A percentile compares a stretch with the other conserved stretches of the same genome.
Conservation (phyloP, 2,329 filamentous ascomycete genomes). For the Claviceps cyperi region DNA sequence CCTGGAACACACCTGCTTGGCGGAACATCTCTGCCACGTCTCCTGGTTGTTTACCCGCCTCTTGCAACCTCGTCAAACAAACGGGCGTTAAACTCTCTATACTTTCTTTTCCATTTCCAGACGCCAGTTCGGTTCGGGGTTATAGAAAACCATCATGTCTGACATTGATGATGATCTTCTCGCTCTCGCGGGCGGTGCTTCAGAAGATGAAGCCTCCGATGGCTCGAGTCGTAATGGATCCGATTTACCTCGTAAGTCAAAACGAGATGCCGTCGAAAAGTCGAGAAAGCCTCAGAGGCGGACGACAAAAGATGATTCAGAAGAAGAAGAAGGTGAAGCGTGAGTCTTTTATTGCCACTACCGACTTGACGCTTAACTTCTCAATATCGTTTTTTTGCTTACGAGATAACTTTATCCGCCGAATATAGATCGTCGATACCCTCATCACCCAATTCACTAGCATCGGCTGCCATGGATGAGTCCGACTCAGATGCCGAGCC, state of each 20-base stretch:
- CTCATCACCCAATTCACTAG: constrained; percentile 57
- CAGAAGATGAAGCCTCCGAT: constrained; percentile 42
- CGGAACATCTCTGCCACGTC: neutral
- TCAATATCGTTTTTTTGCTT: constrained; percentile 1
- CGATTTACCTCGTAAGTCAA: constrained; percentile 32
- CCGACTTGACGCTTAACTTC: neutral
- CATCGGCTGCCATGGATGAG: constrained; percentile 81
- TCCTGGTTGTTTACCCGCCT: neutral
- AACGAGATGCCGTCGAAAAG: constrained; percentile 16
- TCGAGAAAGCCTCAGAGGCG: constrained; percentile 36
- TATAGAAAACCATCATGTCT: constrained; percentile 45
- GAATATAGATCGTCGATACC: constrained; percentile 49
- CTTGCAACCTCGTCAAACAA: neutral
- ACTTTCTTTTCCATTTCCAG: neutral
- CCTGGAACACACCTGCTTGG: neutral
- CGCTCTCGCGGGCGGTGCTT: constrained; percentile 72
- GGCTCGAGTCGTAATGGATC: constrained; percentile 40
- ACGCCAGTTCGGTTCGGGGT: neutral
- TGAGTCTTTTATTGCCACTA: constrained; percentile 15
- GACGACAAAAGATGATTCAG: constrained; percentile 25
- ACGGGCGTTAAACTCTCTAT: neutral
- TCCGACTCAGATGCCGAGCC: constrained; percentile 50
- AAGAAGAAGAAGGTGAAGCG: constrained; percentile 55
- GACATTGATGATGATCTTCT: constrained; percentile 90
- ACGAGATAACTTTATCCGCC: neutral